These are phyloP conservation scores for Neonectria coccinea DNA, from an alignment of 2,329 filamentous ascomycete genomes.

Conservation along the genomic window DNA sequence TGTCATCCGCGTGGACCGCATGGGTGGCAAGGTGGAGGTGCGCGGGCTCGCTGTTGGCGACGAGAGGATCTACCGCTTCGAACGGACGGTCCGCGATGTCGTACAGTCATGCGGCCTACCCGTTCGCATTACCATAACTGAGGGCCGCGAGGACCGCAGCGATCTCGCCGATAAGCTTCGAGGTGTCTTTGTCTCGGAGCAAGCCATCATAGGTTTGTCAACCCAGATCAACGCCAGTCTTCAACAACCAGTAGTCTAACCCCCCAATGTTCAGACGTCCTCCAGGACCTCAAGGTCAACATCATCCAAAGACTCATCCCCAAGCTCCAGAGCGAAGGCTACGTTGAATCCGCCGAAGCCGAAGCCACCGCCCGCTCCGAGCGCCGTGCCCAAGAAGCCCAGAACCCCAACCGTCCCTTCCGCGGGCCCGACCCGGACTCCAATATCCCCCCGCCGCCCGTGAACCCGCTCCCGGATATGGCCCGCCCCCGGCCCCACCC, in stretches of 20 bases:
- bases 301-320: constrained; percentile 89
- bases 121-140: constrained; percentile 64
- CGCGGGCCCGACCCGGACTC: constrained; percentile 62
- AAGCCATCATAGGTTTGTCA: constrained; percentile 66
- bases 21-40: constrained; percentile 87
- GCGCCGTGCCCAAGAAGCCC: constrained; percentile 56
- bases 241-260: constrained; percentile 2
- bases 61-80: constrained; percentile 83
- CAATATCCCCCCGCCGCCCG: constrained; percentile 73
- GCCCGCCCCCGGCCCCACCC: constrained; percentile 71
- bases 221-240: too few relatives aligned
- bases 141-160: constrained; percentile 61
- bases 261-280: constrained; percentile 65
- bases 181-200: constrained; percentile 78
- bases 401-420: constrained; percentile 48
- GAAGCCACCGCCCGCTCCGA: constrained; percentile 57
- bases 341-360: constrained; percentile 71
- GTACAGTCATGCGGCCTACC: constrained; percentile 71
- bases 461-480: constrained; percentile 72
- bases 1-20: constrained; percentile 82
- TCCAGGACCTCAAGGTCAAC: constrained; percentile 77
- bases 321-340: constrained; percentile 80
- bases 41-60: constrained; percentile 83
- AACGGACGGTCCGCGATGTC: constrained; percentile 78
- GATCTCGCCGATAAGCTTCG: constrained; percentile 62